Conservation (phyloP, 306 rosid genomes). For the Corylus heterophylla region DNA sequence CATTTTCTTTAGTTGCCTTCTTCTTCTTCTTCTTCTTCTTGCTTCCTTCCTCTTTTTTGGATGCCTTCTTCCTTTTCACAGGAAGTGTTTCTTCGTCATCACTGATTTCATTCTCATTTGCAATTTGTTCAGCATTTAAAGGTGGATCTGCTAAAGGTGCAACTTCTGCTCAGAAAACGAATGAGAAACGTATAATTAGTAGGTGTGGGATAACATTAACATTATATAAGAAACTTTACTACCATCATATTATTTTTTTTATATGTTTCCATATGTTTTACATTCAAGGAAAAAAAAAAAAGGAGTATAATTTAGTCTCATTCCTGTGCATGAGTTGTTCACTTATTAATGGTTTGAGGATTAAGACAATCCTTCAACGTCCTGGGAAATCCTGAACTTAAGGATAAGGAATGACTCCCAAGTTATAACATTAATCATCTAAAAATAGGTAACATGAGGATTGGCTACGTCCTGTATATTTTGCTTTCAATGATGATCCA, state of each 20-base stretch:
- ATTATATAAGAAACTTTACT: too few relatives aligned
- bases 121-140: conserved; percentile 35
- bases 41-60: conserved; percentile 21
- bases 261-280: background rate
- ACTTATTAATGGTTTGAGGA: background rate
- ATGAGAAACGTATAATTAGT: conserved; percentile 13
- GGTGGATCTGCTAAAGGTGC: conserved; percentile 12
- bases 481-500: background rate
- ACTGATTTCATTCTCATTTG: conserved; percentile 17
- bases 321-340: background rate
- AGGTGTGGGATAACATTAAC: background rate
- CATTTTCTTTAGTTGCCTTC: conserved; percentile 34
- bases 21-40: conserved; percentile 40
- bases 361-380: background rate
- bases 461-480: background rate
- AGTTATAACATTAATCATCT: background rate
- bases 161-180: conserved; percentile 34
- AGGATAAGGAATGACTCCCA: background rate
- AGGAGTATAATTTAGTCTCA: background rate
- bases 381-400: background rate
- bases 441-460: background rate
- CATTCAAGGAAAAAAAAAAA: background rate
- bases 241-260: background rate
- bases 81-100: conserved; percentile 39
- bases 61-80: conserved; percentile 56